Evolutionary conservation across 352 stramenopile genomes (phyloP), one percentile per base, ranked within the genome.

Genomic region (Globisporangium mamillatum): DNA sequence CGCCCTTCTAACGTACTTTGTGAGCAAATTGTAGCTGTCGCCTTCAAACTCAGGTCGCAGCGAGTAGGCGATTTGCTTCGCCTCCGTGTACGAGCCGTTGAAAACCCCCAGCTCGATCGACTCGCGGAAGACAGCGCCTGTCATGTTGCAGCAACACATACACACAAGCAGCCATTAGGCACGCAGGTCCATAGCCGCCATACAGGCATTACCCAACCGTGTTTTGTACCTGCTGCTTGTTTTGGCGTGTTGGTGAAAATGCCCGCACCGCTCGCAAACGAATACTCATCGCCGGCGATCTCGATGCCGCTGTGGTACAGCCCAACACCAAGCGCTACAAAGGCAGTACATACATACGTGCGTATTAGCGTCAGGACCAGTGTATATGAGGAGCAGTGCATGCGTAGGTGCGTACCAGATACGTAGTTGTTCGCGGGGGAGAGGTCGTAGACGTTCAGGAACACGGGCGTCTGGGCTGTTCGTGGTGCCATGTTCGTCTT

Each of bases 391-490:
- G 14, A 10, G 48, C 29, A 68, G 14, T 27, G 9, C 9, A 46
- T 29, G 10, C 20, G 10, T 20, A 54, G 53, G n/a, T 80, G 16
- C 41, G 41, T 20, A 95, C 88, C 77, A 50, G 80, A 73, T 18
- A 82, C 92, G 75, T 89, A 97, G 63, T 94, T 84, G 81, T 98
- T 98, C 55, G 84, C 85, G 48, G 96, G 89, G 55, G 83, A 88
- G 52, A 98, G 79, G 81, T 98, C 93, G 76, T 98, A 98, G 22
- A 98, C 71, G 77, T 98, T 97, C 58, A 98, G 77, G 56, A 81
- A 76, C 69, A 98, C 89, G 64, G 84, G 67, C 69, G 90, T 90
- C 72, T 88, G 79, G 27, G 63, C 63, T 8, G 63, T 68, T 2
- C 80, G 79, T 22, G 77, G 76, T 22, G 75, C 69, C 82, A 92